Percentiles rank a stretch among this genome's conserved stretches.
Evolutionary conservation across 106 monocot genomes (phyloP).

Genomic region (Dendrobium huoshanense): DNA sequence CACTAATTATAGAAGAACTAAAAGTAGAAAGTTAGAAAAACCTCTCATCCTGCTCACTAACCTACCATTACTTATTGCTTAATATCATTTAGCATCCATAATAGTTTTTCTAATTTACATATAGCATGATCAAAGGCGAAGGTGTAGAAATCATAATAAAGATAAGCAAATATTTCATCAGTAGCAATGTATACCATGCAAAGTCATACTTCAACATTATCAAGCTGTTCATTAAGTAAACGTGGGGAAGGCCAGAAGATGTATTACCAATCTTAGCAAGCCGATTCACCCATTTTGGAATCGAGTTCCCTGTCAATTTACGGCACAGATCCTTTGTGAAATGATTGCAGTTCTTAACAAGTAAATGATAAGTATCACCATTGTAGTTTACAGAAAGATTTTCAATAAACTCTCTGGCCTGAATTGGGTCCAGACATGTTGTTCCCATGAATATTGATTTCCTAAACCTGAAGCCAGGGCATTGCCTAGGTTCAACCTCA

Average conservation of each 20-base stretch:
- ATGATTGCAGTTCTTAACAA: slow-evolving; percentile 66
- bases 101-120: too few relatives aligned
- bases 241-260: background rate
- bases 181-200: background rate
- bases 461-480: slow-evolving; percentile 50
- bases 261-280: slow-evolving; percentile 50
- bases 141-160: background rate
- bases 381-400: slow-evolving; percentile 39
- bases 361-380: slow-evolving; percentile 58
- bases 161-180: background rate
- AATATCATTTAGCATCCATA: too few relatives aligned
- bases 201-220: background rate
- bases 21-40: background rate
- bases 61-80: background rate
- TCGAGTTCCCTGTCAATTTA: slow-evolving; percentile 50
- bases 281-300: slow-evolving; percentile 65
- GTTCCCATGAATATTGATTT: slow-evolving; percentile 54
- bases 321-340: slow-evolving; percentile 49
- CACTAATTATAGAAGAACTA: background rate
- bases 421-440: slow-evolving; percentile 38
- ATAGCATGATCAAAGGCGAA: too few relatives aligned
- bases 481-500: slow-evolving; percentile 54
- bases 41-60: background rate
- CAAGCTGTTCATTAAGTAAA: background rate
- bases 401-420: slow-evolving; percentile 52